Percentiles rank a stretch among this genome's conserved stretches.
phyloP scores from a whole-genome alignment of 2,329 filamentous ascomycete genomes.

The Xylariaceae sp. region DNA sequence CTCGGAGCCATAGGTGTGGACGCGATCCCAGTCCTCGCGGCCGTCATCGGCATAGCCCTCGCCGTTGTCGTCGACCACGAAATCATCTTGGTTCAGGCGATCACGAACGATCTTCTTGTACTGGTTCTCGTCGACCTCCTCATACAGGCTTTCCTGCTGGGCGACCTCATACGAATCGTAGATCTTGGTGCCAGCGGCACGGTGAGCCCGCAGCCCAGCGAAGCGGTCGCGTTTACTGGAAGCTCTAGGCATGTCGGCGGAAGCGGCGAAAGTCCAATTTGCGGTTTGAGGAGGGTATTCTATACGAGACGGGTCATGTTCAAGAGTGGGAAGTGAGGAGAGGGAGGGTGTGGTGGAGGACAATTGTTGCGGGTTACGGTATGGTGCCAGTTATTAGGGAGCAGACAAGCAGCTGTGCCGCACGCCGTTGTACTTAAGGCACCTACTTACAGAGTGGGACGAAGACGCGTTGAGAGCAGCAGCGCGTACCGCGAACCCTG shows the following conservation, averaged over 20 bases:
- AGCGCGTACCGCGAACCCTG: constrained; percentile 20
- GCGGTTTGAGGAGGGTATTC: too few relatives aligned
- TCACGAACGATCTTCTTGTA: constrained; percentile 94
- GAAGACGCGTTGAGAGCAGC: constrained; percentile 3
- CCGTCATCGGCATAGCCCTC: constrained; percentile 96
- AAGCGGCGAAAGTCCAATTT: neutral
- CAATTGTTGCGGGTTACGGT: too few relatives aligned
- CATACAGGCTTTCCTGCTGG: constrained; percentile 79
- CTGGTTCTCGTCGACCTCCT: constrained; percentile 91
- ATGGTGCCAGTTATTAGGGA: too few relatives aligned
- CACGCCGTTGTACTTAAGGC: too few relatives aligned
- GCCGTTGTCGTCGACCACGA: constrained; percentile 97
- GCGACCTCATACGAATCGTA: constrained; percentile 81
- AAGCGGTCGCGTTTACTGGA: constrained; percentile 43
- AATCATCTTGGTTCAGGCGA: constrained; percentile 88
- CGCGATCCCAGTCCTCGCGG: constrained; percentile 84
- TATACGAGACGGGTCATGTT: too few relatives aligned
- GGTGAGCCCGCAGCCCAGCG: constrained; percentile 76
- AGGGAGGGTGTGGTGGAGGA: too few relatives aligned
- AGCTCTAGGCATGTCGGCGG: constrained; percentile 33
- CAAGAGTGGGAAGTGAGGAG: too few relatives aligned
- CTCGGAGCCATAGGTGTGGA: constrained; percentile 60
- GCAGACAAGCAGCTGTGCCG: too few relatives aligned
- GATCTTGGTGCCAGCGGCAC: constrained; percentile 84
- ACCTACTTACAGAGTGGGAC: too few relatives aligned